phyloP scores from a whole-genome alignment of 306 rosid genomes.

The Cicer arietinum region DNA sequence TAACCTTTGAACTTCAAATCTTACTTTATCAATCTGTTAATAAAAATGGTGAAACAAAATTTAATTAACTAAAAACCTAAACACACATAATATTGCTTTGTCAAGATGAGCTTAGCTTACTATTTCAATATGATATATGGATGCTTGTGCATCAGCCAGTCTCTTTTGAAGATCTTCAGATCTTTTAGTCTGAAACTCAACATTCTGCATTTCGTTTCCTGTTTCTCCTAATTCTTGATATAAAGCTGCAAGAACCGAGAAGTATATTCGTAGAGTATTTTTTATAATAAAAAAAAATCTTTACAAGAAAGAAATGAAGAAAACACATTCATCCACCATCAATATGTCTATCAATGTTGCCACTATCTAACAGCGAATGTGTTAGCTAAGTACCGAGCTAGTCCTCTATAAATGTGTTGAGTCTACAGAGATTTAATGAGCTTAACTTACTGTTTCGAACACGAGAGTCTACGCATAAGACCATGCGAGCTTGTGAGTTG shows the following conservation, averaged over 20 bases:
- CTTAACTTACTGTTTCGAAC: neutral
- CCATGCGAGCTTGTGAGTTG: neutral
- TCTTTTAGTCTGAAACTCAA: conserved; percentile 73
- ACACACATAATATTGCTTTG: conserved; percentile 31
- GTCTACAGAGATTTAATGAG: too few species aligned
- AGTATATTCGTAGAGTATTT: neutral
- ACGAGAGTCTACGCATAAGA: neutral
- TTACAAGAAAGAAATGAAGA: conserved; percentile 32
- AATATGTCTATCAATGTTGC: neutral
- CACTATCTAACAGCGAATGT: neutral
- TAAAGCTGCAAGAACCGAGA: conserved; percentile 61
- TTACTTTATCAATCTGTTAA: conserved; percentile 71
- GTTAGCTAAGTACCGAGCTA: neutral
- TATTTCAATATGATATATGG: conserved; percentile 85
- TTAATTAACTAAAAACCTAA: conserved; percentile 2
- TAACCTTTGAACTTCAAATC: conserved; percentile 60
- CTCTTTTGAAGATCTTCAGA: conserved; percentile 72
- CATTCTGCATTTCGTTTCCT: conserved; percentile 93
- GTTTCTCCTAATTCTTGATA: conserved; percentile 88
- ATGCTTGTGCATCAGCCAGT: conserved; percentile 78
- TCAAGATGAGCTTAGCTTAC: conserved; percentile 65
- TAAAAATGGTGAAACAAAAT: conserved; percentile 38
- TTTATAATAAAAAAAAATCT: neutral
- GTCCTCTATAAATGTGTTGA: neutral
- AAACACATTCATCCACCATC: conserved; percentile 1